Evolutionary conservation across 768 basidiomycete species (phyloP).

Genomic region (Amylocystis lapponica): DNA sequence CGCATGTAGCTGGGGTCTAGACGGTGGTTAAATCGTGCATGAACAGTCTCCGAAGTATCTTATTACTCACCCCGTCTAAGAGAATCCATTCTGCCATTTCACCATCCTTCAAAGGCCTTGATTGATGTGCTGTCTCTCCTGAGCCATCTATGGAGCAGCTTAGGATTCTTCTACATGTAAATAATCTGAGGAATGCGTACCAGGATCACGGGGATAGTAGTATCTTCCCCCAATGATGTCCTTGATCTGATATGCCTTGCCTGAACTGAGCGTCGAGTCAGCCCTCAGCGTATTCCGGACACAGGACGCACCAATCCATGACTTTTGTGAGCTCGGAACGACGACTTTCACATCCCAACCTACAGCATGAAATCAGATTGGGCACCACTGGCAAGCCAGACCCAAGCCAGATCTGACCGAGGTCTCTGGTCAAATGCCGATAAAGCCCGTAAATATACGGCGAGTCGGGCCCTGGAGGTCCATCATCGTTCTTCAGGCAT

Average conservation of each 20-base stretch:
- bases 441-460: constrained; percentile 75
- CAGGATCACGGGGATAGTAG: constrained; percentile 66
- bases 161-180: neutral
- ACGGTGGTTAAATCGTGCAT: no score
- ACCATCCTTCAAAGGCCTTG: constrained; percentile 66
- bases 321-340: constrained; percentile 75
- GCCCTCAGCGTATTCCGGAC: neutral
- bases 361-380: neutral
- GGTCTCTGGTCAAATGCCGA: constrained; percentile 46
- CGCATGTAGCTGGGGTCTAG: constrained; percentile 89
- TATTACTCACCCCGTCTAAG: constrained; percentile 63
- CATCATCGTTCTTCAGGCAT: constrained; percentile 68
- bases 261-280: constrained; percentile 29
- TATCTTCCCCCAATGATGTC: constrained; percentile 65
- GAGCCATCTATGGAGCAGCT: constrained; percentile 39
- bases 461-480: constrained; percentile 67
- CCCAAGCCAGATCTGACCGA: constrained; percentile 50
- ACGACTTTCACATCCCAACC: constrained; percentile 82
- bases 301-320: constrained; percentile 71
- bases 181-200: constrained; percentile 23
- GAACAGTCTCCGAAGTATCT: neutral
- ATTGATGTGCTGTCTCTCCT: constrained; percentile 58
- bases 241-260: constrained; percentile 77
- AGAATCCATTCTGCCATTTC: constrained; percentile 92
- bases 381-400: neutral